Evolutionary conservation across 495 filamentous ascomycete genomes (phyloP).

Genomic region (Xylaria nigripes): DNA sequence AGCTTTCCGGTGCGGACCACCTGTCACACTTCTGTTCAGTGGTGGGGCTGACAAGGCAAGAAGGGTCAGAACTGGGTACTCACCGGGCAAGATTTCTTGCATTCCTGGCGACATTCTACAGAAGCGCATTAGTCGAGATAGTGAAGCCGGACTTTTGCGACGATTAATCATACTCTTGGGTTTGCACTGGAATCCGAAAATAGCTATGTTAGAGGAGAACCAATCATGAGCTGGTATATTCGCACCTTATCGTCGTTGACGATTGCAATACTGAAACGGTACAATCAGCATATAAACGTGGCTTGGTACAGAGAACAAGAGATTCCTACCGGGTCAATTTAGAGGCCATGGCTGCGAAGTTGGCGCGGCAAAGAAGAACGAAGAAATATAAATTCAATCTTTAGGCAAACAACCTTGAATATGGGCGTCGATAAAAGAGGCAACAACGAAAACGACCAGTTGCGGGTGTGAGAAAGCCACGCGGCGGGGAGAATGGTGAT

Average conservation of each 20-base stretch:
- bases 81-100: conserved; percentile 95
- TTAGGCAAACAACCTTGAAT: neutral
- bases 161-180: conserved; percentile 55
- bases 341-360: conserved; percentile 27
- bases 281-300: conserved; percentile 12
- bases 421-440: neutral
- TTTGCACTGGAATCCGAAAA: conserved; percentile 64
- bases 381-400: neutral
- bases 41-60: neutral
- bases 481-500: conserved; percentile 6
- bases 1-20: conserved; percentile 94
- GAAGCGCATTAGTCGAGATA: conserved; percentile 2
- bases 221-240: neutral
- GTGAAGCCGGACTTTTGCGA: conserved; percentile 11
- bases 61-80: neutral
- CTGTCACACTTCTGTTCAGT: conserved; percentile 14
- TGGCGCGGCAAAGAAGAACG: neutral
- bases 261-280: conserved; percentile 74
- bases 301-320: neutral
- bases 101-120: conserved; percentile 94
- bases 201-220: neutral
- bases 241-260: conserved; percentile 93
- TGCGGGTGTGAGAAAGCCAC: neutral
- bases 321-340: conserved; percentile 31
- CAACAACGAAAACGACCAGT: neutral